Conservation (phyloP, 768 basidiomycete species). For the Agrocybe praecox region DNA sequence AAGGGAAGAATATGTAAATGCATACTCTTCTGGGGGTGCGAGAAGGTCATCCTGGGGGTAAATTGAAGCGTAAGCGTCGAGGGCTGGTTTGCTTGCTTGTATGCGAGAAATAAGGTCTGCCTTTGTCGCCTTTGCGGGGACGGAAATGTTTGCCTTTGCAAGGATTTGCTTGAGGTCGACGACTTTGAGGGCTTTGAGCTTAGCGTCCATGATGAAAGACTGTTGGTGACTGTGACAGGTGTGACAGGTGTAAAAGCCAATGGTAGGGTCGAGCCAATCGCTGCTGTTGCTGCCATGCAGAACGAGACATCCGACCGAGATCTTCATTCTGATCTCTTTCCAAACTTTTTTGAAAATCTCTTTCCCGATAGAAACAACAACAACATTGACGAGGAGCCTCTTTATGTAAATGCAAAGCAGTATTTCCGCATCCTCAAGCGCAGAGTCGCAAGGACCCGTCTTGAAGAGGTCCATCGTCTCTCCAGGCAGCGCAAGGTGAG, state of each 20-base stretch:
- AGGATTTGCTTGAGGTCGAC: conserved; percentile 70
- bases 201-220: conserved; percentile 33
- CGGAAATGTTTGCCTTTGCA: conserved; percentile 45
- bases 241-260: conserved; percentile 23
- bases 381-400: conserved; percentile 89
- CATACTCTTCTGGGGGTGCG: conserved; percentile 39
- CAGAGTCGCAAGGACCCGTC: conserved; percentile 83
- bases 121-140: conserved; percentile 64
- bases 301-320: conserved; percentile 22
- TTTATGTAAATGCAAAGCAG: conserved; percentile 99
- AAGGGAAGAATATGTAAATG: conserved; percentile 5
- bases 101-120: conserved; percentile 68
- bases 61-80: conserved; percentile 47
- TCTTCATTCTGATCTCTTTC: conserved; percentile 26
- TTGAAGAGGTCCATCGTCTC: conserved; percentile 93
- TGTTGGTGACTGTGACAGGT: conserved; percentile 7
- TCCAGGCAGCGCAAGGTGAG: conserved; percentile 90
- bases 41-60: conserved; percentile 34
- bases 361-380: conserved; percentile 22
- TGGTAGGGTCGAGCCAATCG: conserved; percentile 24
- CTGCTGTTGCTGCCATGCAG: conserved; percentile 26
- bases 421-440: conserved; percentile 98
- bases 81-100: conserved; percentile 50
- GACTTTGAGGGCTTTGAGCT: conserved; percentile 68
- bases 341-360: conserved; percentile 30